These are phyloP conservation scores for Aspergillus mulundensis DNA, from an alignment of 495 filamentous ascomycete species.

Conservation along the genomic window DNA sequence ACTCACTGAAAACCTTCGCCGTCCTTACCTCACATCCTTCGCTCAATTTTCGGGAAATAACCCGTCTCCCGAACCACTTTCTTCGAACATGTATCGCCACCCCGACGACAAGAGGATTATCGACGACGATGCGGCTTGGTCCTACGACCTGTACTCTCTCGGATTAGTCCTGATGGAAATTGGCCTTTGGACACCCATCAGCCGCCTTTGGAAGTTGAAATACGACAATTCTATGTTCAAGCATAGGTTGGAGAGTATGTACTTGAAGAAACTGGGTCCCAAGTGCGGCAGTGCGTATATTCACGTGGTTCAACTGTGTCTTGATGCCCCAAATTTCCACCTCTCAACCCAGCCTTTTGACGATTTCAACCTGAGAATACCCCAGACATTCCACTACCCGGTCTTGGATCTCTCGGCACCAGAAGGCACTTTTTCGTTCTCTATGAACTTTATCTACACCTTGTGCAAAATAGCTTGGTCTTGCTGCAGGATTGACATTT, in stretches of 20 bases:
- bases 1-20: constrained; percentile 56
- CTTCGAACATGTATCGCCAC: constrained; percentile 69
- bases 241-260: constrained; percentile 56
- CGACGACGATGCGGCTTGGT: constrained; percentile 47
- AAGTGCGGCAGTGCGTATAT: constrained; percentile 75
- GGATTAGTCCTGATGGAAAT: constrained; percentile 82
- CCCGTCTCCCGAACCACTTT: constrained; percentile 45
- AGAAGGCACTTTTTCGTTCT: constrained; percentile 44
- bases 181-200: constrained; percentile 80
- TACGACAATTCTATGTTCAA: constrained; percentile 63
- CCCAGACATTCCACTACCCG: constrained; percentile 45
- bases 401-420: constrained; percentile 47
- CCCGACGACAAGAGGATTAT: constrained; percentile 65
- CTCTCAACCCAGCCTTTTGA: constrained; percentile 54
- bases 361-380: constrained; percentile 39
- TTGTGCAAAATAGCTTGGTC: constrained; percentile 44
- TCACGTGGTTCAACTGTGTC: constrained; percentile 74
- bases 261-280: constrained; percentile 62
- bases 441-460: constrained; percentile 47
- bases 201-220: constrained; percentile 62
- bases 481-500: constrained; percentile 45
- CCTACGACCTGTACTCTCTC: constrained; percentile 80
- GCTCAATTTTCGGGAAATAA: constrained; percentile 73
- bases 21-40: constrained; percentile 74
- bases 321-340: constrained; percentile 66